These are phyloP conservation scores for Ottelia alismoides DNA, from an alignment of 106 monocot genomes.

Conservation along the genomic window DNA sequence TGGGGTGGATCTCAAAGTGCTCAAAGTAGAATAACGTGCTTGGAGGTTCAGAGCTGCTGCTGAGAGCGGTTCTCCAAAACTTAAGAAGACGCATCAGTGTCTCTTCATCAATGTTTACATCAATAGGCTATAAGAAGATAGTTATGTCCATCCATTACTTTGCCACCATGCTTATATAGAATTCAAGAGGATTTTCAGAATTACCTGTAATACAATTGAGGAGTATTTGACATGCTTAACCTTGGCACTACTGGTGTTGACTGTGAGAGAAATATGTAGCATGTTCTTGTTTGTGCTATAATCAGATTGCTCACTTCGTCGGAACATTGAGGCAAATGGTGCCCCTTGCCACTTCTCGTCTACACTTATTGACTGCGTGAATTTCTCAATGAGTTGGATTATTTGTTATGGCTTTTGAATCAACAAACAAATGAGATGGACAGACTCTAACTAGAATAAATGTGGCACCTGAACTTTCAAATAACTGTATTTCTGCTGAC, in stretches of 20 bases:
- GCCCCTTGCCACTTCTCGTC: slow-evolving; percentile 94
- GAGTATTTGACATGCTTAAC: slow-evolving; percentile 61
- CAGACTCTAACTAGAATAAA: too few species aligned
- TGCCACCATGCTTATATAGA: background rate
- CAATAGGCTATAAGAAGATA: slow-evolving; percentile 48
- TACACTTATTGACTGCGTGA: slow-evolving; percentile 46
- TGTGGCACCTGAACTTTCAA: slow-evolving; percentile 43
- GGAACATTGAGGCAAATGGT: slow-evolving; percentile 72
- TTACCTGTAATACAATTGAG: slow-evolving; percentile 81
- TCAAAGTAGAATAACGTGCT: slow-evolving; percentile 63
- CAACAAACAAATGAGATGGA: too few species aligned
- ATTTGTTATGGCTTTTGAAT: too few species aligned
- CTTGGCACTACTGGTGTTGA: slow-evolving; percentile 31
- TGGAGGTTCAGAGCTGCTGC: slow-evolving; percentile 23
- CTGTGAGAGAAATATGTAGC: slow-evolving; percentile 29
- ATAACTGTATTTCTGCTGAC: slow-evolving; percentile 28
- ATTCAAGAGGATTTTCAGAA: background rate
- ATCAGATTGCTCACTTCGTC: slow-evolving; percentile 48
- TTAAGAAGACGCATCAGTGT: slow-evolving; percentile 77
- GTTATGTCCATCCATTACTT: too few species aligned
- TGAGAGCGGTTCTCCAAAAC: slow-evolving; percentile 81
- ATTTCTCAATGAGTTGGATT: background rate
- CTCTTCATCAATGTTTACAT: slow-evolving; percentile 88
- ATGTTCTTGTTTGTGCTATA: slow-evolving; percentile 29
- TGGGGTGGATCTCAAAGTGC: slow-evolving; percentile 89